phyloP scores from a whole-genome alignment of 2,329 filamentous ascomycete species.

The Chaetomiaceae sp. region DNA sequence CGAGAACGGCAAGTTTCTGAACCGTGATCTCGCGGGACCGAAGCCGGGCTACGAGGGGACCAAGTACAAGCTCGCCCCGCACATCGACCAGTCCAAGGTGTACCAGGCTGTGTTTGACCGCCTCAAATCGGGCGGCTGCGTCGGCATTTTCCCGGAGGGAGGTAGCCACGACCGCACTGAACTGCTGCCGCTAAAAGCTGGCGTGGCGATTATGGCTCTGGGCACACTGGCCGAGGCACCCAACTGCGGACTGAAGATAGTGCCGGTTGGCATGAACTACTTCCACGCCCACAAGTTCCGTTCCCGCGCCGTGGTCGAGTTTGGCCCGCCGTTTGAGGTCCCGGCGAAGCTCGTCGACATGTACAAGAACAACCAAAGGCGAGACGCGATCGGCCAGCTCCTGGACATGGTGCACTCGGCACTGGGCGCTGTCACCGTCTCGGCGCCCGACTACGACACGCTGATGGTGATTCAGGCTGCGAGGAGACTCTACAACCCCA shows the following conservation, averaged over 20 bases:
- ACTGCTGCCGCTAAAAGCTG: constrained; percentile 86
- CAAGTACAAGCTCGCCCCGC: constrained; percentile 81
- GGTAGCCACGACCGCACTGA: constrained; percentile 93
- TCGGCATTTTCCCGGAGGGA: constrained; percentile 95
- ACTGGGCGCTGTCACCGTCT: constrained; percentile 82
- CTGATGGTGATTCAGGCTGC: constrained; percentile 96
- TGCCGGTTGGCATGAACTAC: constrained; percentile 98
- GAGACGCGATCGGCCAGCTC: constrained; percentile 80
- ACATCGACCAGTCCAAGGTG: constrained; percentile 89
- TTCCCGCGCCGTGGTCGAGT: constrained; percentile 91
- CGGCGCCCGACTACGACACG: constrained; percentile 89
- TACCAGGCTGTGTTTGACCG: constrained; percentile 89
- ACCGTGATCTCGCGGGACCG: constrained; percentile 47
- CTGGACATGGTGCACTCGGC: constrained; percentile 82
- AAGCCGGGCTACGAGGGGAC: constrained; percentile 65
- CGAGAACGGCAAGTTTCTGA: constrained; percentile 56
- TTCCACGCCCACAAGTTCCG: constrained; percentile 99
- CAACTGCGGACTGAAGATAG: constrained; percentile 84
- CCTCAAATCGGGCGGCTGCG: constrained; percentile 74
- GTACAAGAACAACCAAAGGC: constrained; percentile 75
- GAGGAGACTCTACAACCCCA: constrained; percentile 86
- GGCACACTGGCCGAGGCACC: constrained; percentile 81
- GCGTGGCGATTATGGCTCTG: constrained; percentile 95
- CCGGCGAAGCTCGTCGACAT: constrained; percentile 74
- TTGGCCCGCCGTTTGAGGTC: constrained; percentile 82